Evolutionary conservation across 2,329 filamentous ascomycete genomes (phyloP), one percentile per base, ranked within the genome.

Genomic region (Fusarium decemcellulare): DNA sequence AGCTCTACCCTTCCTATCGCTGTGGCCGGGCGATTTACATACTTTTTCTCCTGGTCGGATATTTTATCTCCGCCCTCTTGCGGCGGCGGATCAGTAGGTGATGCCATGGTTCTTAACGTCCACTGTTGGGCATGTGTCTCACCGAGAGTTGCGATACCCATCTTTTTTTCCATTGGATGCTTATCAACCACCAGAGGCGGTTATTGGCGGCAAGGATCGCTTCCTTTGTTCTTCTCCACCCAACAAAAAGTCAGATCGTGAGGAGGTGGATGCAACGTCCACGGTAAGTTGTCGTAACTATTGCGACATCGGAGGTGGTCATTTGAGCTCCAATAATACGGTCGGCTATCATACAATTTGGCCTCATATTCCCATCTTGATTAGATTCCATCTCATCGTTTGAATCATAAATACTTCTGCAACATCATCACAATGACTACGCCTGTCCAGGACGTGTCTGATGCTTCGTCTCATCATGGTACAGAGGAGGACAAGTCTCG

Each of bases 11-110:
- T 27, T 1, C 7, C 40, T 23, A 23, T 23, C 23, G 23, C 11
- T 15, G 18, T 11, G 10, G 7, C 4, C 16, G 1, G 6, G 9
- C 11, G 15, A 6, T 6, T 11, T 63, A 48, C 15, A 11, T 55
- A 59, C 67, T 71, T 62, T 54, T 62, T 40, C 29, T 67, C 65
- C 44, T 67, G 62, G 12, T 71, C 67, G 5, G 51, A 12, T 32
- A 36, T 65, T 9, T 68, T 55, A 4, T 68, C 56, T 1, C 48
- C 50, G 8, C 9, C 12, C 32, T 2, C 37, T 27, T 47, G 32
- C 12, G 53, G 50, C 5, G 59, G 52, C 11, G n/a, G 36, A 9
- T 34, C 57, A 14, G 59, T 48, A 18, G 67, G 32, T 23, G 23
- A 23, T 23, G 23, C 23, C 23, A 23, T 23, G 23, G 23, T 23